Conservation (phyloP, 176 grass and related monocot species). For the Rhynchospora pubera region DNA sequence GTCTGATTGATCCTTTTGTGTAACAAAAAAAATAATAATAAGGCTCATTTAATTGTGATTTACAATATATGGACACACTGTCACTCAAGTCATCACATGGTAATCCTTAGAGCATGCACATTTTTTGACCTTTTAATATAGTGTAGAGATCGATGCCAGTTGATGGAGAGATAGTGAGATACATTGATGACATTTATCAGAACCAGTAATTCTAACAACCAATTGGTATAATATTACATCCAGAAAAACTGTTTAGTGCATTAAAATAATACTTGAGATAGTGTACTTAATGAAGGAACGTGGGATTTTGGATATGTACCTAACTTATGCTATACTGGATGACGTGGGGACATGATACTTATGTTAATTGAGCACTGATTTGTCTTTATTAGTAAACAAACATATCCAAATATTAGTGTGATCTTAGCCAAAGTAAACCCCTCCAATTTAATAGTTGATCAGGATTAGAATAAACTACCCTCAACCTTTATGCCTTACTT, state of each 20-base stretch:
- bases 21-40: not conserved
- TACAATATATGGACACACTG: not conserved
- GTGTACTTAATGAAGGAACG: not conserved
- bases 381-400: constrained; percentile 13
- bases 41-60: not conserved
- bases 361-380: not conserved
- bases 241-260: not conserved
- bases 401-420: constrained; percentile 21
- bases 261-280: not conserved
- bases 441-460: constrained; percentile 4
- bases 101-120: not conserved
- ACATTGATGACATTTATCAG: not conserved
- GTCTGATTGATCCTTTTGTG: not conserved
- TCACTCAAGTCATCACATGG: not conserved
- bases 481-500: not conserved
- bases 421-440: constrained; percentile 5
- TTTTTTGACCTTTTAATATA: not conserved
- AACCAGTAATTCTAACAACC: not conserved
- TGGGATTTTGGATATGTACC: constrained; percentile 14
- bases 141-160: not conserved
- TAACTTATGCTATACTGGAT: constrained; percentile 17
- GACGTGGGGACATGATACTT: constrained; percentile 5
- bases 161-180: not conserved
- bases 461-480: constrained; percentile 2
- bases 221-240: not conserved